phyloP scores from a whole-genome alignment of 208 protist genomes.

The Angomonas deanei region DNA sequence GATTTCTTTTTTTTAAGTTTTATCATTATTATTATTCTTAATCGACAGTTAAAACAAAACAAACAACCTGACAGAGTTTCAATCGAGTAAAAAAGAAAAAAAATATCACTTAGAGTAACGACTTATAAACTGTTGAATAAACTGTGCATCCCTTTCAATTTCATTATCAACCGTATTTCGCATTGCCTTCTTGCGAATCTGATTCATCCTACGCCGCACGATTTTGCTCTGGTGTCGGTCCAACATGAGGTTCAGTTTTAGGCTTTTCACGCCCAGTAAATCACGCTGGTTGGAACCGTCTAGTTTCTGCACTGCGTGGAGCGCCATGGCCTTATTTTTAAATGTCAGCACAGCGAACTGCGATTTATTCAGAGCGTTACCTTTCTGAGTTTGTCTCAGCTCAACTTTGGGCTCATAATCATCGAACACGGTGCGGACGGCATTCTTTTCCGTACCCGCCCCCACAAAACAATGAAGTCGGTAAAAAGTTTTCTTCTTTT shows the following conservation, averaged over 20 bases:
- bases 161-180: slow-evolving; percentile 23
- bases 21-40: background rate
- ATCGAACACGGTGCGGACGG: slow-evolving; percentile 77
- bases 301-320: slow-evolving; percentile 72
- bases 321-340: slow-evolving; percentile 79
- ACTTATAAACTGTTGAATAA: slow-evolving; percentile 63
- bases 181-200: slow-evolving; percentile 23
- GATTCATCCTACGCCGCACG: slow-evolving; percentile 45
- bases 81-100: too few relatives aligned
- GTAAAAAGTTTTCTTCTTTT: slow-evolving; percentile 31
- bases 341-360: slow-evolving; percentile 89
- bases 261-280: slow-evolving; percentile 46
- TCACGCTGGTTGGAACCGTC: slow-evolving; percentile 81
- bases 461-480: slow-evolving; percentile 86
- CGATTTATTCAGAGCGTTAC: slow-evolving; percentile 83
- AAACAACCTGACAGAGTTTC: too few relatives aligned
- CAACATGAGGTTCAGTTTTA: slow-evolving; percentile 82
- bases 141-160: slow-evolving; percentile 42
- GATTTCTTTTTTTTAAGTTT: background rate
- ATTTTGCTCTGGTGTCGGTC: slow-evolving; percentile 66
- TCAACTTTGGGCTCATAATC: slow-evolving; percentile 82
- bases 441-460: slow-evolving; percentile 82
- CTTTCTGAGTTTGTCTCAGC: slow-evolving; percentile 74
- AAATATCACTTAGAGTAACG: slow-evolving; percentile 22
- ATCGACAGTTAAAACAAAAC: background rate